phyloP scores from a whole-genome alignment of 352 stramenopile genomes.

The Globisporangium radiosum region DNA sequence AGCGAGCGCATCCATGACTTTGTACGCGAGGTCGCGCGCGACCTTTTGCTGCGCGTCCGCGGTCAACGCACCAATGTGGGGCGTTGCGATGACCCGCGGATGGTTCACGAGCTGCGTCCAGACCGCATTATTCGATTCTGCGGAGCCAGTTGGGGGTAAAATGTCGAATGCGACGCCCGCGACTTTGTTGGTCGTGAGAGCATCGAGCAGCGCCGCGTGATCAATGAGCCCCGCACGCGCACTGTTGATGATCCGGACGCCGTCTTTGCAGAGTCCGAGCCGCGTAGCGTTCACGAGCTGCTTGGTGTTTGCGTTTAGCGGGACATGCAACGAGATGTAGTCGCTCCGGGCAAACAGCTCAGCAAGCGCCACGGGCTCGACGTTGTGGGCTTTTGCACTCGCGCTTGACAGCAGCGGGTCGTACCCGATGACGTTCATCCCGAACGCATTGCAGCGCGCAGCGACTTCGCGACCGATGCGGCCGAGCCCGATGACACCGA shows the following conservation, averaged over 20 bases:
- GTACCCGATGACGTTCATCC: conserved; percentile 93
- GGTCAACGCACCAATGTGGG: conserved; percentile 94
- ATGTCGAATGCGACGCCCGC: conserved; percentile 73
- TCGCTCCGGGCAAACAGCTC: conserved; percentile 90
- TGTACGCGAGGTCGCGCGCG: conserved; percentile 84
- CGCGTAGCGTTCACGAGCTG: conserved; percentile 84
- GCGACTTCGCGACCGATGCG: conserved; percentile 93
- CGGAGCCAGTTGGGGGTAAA: conserved; percentile 30
- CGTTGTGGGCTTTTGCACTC: conserved; percentile 65
- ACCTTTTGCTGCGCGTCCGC: conserved; percentile 92
- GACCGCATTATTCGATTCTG: conserved; percentile 18
- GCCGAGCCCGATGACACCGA: conserved; percentile 92
- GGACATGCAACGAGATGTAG: conserved; percentile 96
- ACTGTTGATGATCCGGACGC: conserved; percentile 92
- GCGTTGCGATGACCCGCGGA: conserved; percentile 89
- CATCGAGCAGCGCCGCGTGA: conserved; percentile 83
- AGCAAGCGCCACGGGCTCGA: conserved; percentile 79
- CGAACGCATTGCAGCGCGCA: conserved; percentile 88
- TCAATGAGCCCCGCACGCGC: conserved; percentile 93
- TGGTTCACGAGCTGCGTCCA: conserved; percentile 83
- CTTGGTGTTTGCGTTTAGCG: conserved; percentile 92
- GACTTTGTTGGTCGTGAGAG: conserved; percentile 79
- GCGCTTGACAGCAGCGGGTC: conserved; percentile 89
- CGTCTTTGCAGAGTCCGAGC: conserved; percentile 87
- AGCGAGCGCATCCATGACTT: conserved; percentile 90